These are phyloP conservation scores for Rhododendron mucronatum DNA, from an alignment of 148 eudicot genomes.

Conservation along the genomic window DNA sequence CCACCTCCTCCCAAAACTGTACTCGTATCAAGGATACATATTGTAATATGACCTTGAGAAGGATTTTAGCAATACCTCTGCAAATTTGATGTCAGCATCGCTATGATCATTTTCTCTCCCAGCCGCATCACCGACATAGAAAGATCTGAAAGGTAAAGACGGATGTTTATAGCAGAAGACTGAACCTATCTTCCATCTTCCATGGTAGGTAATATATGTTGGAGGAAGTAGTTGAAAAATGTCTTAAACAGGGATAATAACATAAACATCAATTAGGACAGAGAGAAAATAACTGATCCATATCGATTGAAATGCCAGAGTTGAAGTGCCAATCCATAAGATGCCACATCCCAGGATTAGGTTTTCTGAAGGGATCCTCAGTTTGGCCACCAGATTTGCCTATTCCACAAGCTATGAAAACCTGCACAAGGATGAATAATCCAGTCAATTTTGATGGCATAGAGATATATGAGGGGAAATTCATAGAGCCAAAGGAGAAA, in stretches of 20 bases:
- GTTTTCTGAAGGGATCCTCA: slow-evolving; percentile 75
- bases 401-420: slow-evolving; percentile 88
- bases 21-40: neutral
- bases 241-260: neutral
- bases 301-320: slow-evolving; percentile 77
- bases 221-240: neutral
- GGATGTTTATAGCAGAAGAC: neutral
- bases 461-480: neutral
- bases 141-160: slow-evolving; percentile 48
- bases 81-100: slow-evolving; percentile 84
- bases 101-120: slow-evolving; percentile 80
- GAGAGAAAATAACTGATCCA: slow-evolving; percentile 57
- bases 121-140: slow-evolving; percentile 98
- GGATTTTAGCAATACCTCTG: slow-evolving; percentile 46
- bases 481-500: neutral
- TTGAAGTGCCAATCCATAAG: slow-evolving; percentile 80
- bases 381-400: slow-evolving; percentile 38
- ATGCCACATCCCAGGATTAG: slow-evolving; percentile 92
- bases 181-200: neutral
- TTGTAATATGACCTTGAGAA: neutral
- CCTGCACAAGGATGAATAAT: slow-evolving; percentile 34
- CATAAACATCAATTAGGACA: neutral
- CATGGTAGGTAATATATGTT: neutral
- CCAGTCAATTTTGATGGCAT: neutral
- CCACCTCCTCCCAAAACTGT: neutral